Conservation (phyloP, 441 rosid genomes). For the Gossypium schwendimanii region DNA sequence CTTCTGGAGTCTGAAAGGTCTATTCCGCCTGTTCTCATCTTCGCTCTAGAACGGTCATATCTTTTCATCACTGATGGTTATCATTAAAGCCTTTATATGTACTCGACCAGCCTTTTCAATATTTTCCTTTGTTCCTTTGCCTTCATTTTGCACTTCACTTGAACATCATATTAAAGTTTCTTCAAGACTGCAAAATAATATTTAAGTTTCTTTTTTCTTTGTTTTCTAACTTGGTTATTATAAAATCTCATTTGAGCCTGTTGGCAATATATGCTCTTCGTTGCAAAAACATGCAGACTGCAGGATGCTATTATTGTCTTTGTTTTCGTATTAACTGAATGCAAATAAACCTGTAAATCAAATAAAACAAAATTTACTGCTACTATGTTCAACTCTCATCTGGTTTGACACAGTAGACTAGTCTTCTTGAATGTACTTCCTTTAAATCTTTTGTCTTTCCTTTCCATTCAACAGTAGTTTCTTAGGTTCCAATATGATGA, state of each 20-base stretch:
- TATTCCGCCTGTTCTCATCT: not conserved
- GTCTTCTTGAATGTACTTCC: not conserved
- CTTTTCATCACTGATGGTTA: not conserved
- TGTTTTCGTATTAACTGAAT: not conserved
- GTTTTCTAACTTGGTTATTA: not conserved
- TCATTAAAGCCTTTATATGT: not conserved
- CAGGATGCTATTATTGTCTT: not conserved
- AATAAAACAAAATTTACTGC: not conserved
- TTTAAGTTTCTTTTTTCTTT: not conserved
- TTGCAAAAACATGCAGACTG: not conserved
- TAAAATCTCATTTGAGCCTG: not conserved
- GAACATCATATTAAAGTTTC: not conserved
- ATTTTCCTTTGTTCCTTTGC: not conserved
- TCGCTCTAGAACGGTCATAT: not conserved
- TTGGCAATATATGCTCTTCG: not conserved
- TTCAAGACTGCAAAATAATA: not conserved
- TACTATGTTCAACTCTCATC: not conserved
- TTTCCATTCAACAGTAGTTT: constrained; percentile 7
- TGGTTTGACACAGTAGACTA: not conserved
- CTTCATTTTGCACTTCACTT: not conserved
- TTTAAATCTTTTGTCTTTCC: not conserved
- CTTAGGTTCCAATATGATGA: not conserved
- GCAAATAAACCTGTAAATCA: not conserved
- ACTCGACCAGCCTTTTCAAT: not conserved
- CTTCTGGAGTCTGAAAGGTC: not conserved